Base-by-base conservation (phyloP, 2,329 filamentous ascomycete genomes). In the Nothomitra cinnamomea region DNA sequence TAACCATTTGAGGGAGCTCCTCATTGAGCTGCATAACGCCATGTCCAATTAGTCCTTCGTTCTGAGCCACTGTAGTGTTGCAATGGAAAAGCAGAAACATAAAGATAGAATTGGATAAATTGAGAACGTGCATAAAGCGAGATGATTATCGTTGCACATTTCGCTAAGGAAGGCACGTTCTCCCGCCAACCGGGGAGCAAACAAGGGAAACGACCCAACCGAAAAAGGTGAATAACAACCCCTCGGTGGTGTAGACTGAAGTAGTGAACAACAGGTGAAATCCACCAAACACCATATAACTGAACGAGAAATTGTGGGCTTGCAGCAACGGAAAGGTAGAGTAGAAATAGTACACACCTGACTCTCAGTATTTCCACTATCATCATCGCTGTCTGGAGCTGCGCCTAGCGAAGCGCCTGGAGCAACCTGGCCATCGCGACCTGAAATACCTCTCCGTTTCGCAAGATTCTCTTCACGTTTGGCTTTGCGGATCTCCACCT, bases 381-480 rank as follows among this genome's bases (percentile, higher is more conserved):
- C 92, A 81, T 98, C 92, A 67, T 98, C 92, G 69, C 92, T 96
- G 70, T 98, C 92, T 60, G 87, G 85, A 57, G 87, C 87, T 61
- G 88, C 87, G 63, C 87, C 87, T 58, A 94, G 76, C 60, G 85
- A 83, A 61, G 86, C 86, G 66, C 87, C 86, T 55, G 83, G 85
- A 55, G 84, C 74, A 56, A 68, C 80, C 70, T 81, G 67, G 54
- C 73, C 79, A 69, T 87, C 85, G 62, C 85, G 82, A 60, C 82
- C 83, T 61, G 84, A 82, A 64, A 96, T 94, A 66, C 92, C 92
- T 77, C 92, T 83, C 72, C 92, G 80, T 81, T 98, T 98, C 70
- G 92, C 92, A 67, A 98, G 74, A 73, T 95, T 96, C 76, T 98
- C 92, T 73, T 98, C 92, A 67, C 92, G 83, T 81, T 96, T 96